These are phyloP conservation scores for Rhodamnia rubescens DNA, from an alignment of 345 rosid species.

Conservation along the genomic window DNA sequence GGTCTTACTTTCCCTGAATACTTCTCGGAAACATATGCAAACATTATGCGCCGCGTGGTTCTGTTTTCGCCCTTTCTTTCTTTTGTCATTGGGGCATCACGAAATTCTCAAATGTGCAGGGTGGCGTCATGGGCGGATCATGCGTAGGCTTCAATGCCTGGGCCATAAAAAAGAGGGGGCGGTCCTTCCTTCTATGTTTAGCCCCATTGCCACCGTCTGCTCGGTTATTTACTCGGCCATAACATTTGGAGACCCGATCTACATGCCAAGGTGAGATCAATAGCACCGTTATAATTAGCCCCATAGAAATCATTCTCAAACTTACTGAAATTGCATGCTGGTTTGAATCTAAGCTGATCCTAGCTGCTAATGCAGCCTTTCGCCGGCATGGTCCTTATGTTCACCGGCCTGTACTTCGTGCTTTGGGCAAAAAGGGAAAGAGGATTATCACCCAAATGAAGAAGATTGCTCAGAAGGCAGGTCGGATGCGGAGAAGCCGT, in stretches of 20 bases:
- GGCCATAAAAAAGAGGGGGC: conserved; percentile 96
- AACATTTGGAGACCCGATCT: conserved; percentile 49
- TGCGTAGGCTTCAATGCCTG: conserved; percentile 82
- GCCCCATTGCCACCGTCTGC: conserved; percentile 59
- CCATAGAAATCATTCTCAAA: neutral
- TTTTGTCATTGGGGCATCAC: neutral
- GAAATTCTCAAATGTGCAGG: conserved; percentile 21
- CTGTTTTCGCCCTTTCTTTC: neutral
- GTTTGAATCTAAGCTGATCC: neutral
- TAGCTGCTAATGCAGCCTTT: conserved; percentile 33
- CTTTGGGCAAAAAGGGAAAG: conserved; percentile 96
- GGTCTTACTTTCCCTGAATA: neutral
- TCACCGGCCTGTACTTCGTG: conserved; percentile 65
- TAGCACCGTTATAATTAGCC: neutral
- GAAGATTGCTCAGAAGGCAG: conserved; percentile 25
- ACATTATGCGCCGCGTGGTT: neutral
- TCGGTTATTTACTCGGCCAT: conserved; percentile 48
- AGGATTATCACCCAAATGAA: conserved; percentile 10
- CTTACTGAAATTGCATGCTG: neutral
- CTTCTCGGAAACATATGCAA: neutral
- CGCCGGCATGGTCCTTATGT: conserved; percentile 78
- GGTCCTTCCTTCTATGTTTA: conserved; percentile 77
- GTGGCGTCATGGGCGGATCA: conserved; percentile 54
- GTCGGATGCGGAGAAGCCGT: conserved; percentile 53
- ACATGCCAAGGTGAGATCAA: conserved; percentile 51